phyloP scores from a whole-genome alignment of 495 filamentous ascomycete genomes.

The Neurospora sp. region DNA sequence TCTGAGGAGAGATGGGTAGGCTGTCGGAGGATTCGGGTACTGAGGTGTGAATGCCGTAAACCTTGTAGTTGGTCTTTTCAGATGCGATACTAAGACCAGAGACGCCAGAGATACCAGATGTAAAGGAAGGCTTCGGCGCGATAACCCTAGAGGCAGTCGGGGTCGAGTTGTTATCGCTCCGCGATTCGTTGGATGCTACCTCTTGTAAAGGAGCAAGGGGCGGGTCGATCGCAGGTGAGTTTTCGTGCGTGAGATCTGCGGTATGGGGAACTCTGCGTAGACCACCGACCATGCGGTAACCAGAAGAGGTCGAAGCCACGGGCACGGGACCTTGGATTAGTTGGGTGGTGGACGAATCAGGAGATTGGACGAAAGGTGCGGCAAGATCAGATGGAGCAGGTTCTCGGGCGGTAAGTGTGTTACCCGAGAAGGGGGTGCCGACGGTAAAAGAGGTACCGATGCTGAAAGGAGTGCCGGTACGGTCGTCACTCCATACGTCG shows the following conservation, averaged over 20 bases:
- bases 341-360: slow-evolving; percentile 23
- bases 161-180: neutral
- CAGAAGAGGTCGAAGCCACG: slow-evolving; percentile 35
- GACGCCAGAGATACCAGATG: slow-evolving; percentile 17
- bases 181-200: slow-evolving; percentile 10
- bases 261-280: slow-evolving; percentile 43
- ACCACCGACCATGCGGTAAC: slow-evolving; percentile 44
- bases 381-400: slow-evolving; percentile 12
- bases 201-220: slow-evolving; percentile 34
- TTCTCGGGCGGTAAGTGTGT: slow-evolving; percentile 14
- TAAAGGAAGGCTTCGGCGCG: slow-evolving; percentile 35
- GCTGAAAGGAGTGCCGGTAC: slow-evolving; percentile 24
- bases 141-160: slow-evolving; percentile 11
- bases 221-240: slow-evolving; percentile 15
- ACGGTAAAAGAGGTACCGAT: slow-evolving; percentile 23
- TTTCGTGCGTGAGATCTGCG: slow-evolving; percentile 37
- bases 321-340: slow-evolving; percentile 33
- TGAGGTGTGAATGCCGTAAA: slow-evolving; percentile 29
- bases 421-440: slow-evolving; percentile 30
- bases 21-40: slow-evolving; percentile 27
- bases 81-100: slow-evolving; percentile 32
- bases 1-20: slow-evolving; percentile 22
- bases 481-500: slow-evolving; percentile 35
- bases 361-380: slow-evolving; percentile 17
- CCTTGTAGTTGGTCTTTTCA: slow-evolving; percentile 44